Percentiles rank a stretch among this genome's conserved stretches.
These are phyloP conservation scores for Metschnikowia matae DNA, from an alignment of 805 yeast species.

Conservation along the genomic window DNA sequence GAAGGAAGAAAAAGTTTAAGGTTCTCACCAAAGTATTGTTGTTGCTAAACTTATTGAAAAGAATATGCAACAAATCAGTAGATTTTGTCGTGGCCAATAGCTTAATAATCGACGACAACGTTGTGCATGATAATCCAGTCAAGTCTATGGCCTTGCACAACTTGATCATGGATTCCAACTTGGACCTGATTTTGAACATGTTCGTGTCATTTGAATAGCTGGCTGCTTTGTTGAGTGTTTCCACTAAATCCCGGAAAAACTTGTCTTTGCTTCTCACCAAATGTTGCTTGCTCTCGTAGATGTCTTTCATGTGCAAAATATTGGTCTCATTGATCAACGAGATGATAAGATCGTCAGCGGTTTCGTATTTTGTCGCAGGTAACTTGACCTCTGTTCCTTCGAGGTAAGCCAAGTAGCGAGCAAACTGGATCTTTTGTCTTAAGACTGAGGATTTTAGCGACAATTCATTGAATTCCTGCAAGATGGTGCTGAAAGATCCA, in stretches of 20 bases:
- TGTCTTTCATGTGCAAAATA: conserved; percentile 15
- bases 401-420: conserved; percentile 21
- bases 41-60: conserved; percentile 25
- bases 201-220: conserved; percentile 1
- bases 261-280: conserved; percentile 10
- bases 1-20: conserved; percentile 32
- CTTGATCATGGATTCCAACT: conserved; percentile 23
- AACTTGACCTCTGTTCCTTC: conserved; percentile 3
- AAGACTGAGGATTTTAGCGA: conserved; percentile 14
- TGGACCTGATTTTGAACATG: conserved; percentile 6
- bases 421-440: conserved; percentile 16
- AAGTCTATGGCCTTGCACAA: conserved; percentile 22
- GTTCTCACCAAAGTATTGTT: conserved; percentile 15
- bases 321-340: conserved; percentile 10
- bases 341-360: conserved; percentile 7
- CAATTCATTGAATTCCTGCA: conserved; percentile 17
- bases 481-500: conserved; percentile 18
- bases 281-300: conserved; percentile 9
- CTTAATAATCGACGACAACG: conserved; percentile 23
- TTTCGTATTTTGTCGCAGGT: not conserved
- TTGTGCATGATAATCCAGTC: conserved; percentile 19
- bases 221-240: conserved; percentile 17
- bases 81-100: conserved; percentile 24
- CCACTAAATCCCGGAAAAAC: conserved; percentile 11
- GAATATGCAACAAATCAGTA: conserved; percentile 21